These are phyloP conservation scores for Xylariaceae sp. DNA, from an alignment of 2,329 filamentous ascomycete genomes.

Conservation along the genomic window DNA sequence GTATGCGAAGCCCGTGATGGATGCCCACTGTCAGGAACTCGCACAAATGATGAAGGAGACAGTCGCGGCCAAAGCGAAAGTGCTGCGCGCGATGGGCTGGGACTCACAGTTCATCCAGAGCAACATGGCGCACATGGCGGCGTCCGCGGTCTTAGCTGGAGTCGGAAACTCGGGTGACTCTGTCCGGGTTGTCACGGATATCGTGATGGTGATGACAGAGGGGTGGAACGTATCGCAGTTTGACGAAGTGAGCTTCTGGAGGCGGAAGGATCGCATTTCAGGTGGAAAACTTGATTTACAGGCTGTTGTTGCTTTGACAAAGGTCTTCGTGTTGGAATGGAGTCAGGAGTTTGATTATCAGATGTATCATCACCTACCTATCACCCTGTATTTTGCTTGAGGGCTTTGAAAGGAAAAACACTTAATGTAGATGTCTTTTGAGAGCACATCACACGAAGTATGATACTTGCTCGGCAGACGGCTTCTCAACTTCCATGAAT, in stretches of 20 bases:
- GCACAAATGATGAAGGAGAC: conserved; percentile 16
- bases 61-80: conserved; percentile 7
- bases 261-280: conserved; percentile 1
- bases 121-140: conserved; percentile 29
- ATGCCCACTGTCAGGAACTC: conserved; percentile 21
- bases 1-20: conserved; percentile 26
- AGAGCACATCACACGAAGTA: too few relatives aligned
- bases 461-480: too few relatives aligned
- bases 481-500: too few relatives aligned
- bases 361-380: conserved; percentile 32
- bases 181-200: conserved; percentile 28
- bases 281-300: conserved; percentile 15
- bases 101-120: conserved; percentile 23
- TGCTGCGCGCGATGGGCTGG: conserved; percentile 27
- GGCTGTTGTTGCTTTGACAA: conserved; percentile 29
- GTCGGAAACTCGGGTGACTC: conserved; percentile 30
- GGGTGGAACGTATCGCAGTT: conserved; percentile 15
- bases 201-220: conserved; percentile 18
- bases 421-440: too few relatives aligned
- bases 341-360: conserved; percentile 35
- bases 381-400: conserved; percentile 20
- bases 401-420: background rate
- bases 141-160: conserved; percentile 27
- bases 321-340: conserved; percentile 33
- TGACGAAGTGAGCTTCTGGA: conserved; percentile 22